Evolutionary conservation across 108 stramenopile species (phyloP), one percentile per base, ranked within the genome.

Genomic region (Pseudonitzschia delicatissima): DNA sequence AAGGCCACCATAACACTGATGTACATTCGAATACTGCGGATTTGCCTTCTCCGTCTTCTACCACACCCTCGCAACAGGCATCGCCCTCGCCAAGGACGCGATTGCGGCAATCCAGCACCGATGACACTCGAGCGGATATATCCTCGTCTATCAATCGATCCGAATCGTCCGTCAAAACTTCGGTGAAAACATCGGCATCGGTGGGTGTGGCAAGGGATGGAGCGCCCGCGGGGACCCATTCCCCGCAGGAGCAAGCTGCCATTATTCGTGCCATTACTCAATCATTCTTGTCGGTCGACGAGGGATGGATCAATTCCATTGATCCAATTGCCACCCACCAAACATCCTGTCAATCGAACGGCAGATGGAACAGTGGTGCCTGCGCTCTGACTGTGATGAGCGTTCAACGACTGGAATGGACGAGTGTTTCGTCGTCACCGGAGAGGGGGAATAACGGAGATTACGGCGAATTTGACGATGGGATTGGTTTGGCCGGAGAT

Each of bases 221-320:
- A 31, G 81, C 72, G 23, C 76, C 73, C 0, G 71, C 77, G 36
- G 91, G 91, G 26, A 85, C 84, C 18, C 91, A 92, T 64, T 77
- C 76, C 48, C 81, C 87, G 2, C 59, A 61, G 2, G 91, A 92
- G 76, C 78, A 86, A 26, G 78, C 87, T 31, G 75, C 77, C 15
- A 84, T 92, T 45, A 82, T 86, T 13, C 57, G 74, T 15, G 87
- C 88, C 2, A 86, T 92, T 45, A 88, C 86, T 3, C 78, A 89
- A 42, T 85, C 85, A 0, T 92, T 92, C 44, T 72, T 92, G 66
- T 79, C 86, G 0, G 86, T 92, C 15, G 91, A 92, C 72, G 88
- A 92, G 63, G 88, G 86, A 0, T 92, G 91, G 91, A 92, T 92
- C 18, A 92, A 92, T 71, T 87, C 86, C 13, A 87, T 89, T 45